Evolutionary conservation across 2,329 filamentous ascomycete species (phyloP), one percentile per base, ranked within the genome.

Genomic region (Alternaria novae-zelandiae): DNA sequence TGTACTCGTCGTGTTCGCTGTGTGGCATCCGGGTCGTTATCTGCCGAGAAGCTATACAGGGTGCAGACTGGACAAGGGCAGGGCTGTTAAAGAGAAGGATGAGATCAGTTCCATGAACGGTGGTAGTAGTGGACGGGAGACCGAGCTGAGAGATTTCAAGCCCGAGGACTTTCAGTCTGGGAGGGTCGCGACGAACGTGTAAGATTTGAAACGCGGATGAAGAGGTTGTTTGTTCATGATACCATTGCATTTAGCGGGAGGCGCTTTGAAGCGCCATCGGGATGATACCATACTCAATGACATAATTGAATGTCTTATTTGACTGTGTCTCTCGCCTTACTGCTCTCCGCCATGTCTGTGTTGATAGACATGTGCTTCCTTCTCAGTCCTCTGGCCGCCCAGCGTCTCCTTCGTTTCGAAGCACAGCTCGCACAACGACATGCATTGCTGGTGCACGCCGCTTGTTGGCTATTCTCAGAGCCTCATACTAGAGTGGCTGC

Each of bases 1-100:
- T 0, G 84, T 85, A 6, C 79, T 87, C 32, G 72, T 80, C 1
- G 78, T 85, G 1, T 84, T 87, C 62, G 84, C 82, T 5, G 69
- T 85, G 41, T 86, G 81, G 70, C 84, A 87, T 65, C 85, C 85
- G 0, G 76, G 76, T 3, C 55, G 68, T 6, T 79, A 77, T 57
- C 46, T 79, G 11, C 77, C 77, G 1, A 65, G 74, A 41, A 75
- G 63, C 17, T 79, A 78, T 49, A 79, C 77, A 3, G 65, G 71
- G 1, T 59, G 73, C 10, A 64, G 60, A 30, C 61, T 79, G 26
- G 70, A 79, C 20, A 79, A 79, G 57, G 54, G 63, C 7, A 64
- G 65, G 44, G 77, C 75, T 8, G 64, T 79, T 36, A 65, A 72
- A 47, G 73, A 78, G 61, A 79, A 79, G 61, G 76, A 76, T 36